phyloP scores from a whole-genome alignment of 306 rosid genomes.

The Sesbania bispinosa region DNA sequence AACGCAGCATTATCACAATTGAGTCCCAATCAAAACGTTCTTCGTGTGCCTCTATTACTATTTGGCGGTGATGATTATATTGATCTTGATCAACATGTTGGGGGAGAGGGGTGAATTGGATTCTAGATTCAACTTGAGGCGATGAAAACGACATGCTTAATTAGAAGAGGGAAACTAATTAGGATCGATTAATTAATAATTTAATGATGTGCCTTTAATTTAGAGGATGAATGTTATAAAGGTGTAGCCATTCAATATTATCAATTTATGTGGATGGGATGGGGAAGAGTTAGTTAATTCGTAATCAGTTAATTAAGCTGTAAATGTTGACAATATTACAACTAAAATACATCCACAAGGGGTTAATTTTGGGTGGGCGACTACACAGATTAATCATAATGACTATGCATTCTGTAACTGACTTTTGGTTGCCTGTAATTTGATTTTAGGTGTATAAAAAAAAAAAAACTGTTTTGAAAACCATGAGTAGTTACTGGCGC shows the following conservation, averaged over 20 bases:
- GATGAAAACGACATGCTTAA: constrained; percentile 17
- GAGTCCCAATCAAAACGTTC: constrained; percentile 20
- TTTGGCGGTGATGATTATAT: too few relatives aligned
- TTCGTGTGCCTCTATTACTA: neutral
- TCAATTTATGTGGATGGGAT: neutral
- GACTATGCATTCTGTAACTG: neutral
- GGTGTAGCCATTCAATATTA: neutral
- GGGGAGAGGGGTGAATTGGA: constrained; percentile 13
- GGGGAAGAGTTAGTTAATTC: neutral
- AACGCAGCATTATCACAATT: neutral
- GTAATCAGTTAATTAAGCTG: constrained; percentile 4
- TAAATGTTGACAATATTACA: constrained; percentile 4
- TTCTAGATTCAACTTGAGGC: constrained; percentile 15
- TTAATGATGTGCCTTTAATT: neutral
- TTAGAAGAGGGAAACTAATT: neutral
- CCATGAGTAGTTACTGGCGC: neutral
- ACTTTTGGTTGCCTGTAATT: neutral
- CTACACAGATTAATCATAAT: neutral
- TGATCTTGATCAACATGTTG: neutral
- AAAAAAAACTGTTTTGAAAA: neutral
- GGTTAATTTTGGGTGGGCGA: constrained; percentile 15
- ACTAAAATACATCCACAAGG: neutral
- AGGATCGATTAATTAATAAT: neutral
- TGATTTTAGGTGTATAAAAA: neutral
- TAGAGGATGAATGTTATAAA: too few relatives aligned